Percentiles rank a stretch among this genome's conserved stretches.
Conservation (phyloP, 352 stramenopile genomes). For the Hyaloperonospora brassicae region DNA sequence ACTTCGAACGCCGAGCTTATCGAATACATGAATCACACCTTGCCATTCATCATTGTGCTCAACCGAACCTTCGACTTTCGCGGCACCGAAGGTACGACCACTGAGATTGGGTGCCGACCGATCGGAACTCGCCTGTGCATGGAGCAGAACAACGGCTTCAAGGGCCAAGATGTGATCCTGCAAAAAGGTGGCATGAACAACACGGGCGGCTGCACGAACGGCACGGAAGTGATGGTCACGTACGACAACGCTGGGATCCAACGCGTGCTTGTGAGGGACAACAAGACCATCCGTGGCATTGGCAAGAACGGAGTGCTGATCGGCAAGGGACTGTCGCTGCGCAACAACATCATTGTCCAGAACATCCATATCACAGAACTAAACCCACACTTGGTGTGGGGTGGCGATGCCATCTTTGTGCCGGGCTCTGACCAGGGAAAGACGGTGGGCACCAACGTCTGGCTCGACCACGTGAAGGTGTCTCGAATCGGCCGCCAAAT, state of each 20-base stretch:
- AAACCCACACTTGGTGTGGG: too few relatives aligned
- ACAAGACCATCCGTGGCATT: background rate
- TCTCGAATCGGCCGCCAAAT: too few relatives aligned
- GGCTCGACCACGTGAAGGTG: too few relatives aligned
- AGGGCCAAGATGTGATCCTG: conserved; percentile 39
- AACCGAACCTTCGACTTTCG: conserved; percentile 1
- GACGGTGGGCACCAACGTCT: too few relatives aligned
- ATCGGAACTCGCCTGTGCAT: conserved; percentile 21
- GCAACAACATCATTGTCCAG: too few relatives aligned
- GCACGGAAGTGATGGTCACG: conserved; percentile 15
- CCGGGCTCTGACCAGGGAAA: too few relatives aligned
- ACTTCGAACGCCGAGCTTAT: too few relatives aligned
- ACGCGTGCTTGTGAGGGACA: conserved; percentile 11
- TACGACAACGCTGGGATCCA: conserved; percentile 22
- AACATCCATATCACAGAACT: too few relatives aligned
- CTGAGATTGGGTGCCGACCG: conserved; percentile 13
- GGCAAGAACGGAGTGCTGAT: too few relatives aligned
- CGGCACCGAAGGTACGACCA: conserved; percentile 28
- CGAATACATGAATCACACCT: too few relatives aligned
- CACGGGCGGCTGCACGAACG: conserved; percentile 35
- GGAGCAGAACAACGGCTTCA: conserved; percentile 33
- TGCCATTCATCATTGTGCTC: conserved; percentile 16
- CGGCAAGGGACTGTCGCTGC: too few relatives aligned
- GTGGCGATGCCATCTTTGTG: too few relatives aligned
- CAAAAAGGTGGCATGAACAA: conserved; percentile 31